Conservation (phyloP, 2,329 filamentous ascomycete species). For the Colletotrichum tamarilloi region DNA sequence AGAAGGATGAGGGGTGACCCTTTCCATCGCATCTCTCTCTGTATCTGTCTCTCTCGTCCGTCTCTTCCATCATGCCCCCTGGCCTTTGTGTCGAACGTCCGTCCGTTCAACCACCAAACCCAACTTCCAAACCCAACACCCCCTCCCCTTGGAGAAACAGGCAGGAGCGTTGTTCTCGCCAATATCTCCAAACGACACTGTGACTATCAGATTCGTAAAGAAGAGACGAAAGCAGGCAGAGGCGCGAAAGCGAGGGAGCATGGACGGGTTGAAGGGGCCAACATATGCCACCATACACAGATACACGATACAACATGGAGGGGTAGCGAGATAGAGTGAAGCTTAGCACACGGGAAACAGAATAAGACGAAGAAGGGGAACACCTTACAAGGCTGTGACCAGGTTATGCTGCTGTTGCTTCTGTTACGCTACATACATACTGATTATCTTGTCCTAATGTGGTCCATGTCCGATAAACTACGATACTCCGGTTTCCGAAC, state of each 20-base stretch:
- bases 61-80: background rate
- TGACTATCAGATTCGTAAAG: background rate
- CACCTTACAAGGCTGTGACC: background rate
- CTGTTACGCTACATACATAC: too few relatives aligned
- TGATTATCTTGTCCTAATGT: background rate
- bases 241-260: background rate
- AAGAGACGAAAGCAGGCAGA: background rate
- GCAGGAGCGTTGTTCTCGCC: constrained; percentile 7
- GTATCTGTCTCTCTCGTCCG: background rate
- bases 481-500: background rate
- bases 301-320: background rate
- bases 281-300: background rate
- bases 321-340: background rate
- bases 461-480: background rate
- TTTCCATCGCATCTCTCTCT: background rate
- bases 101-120: background rate
- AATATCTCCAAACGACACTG: constrained; percentile 23
- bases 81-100: background rate
- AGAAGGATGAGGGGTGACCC: background rate
- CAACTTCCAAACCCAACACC: too few relatives aligned
- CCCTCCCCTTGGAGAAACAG: background rate
- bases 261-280: background rate
- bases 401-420: background rate
- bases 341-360: background rate
- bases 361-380: background rate